Conservation (phyloP, 2,329 filamentous ascomycete genomes). For the Colletotrichum sp. region DNA sequence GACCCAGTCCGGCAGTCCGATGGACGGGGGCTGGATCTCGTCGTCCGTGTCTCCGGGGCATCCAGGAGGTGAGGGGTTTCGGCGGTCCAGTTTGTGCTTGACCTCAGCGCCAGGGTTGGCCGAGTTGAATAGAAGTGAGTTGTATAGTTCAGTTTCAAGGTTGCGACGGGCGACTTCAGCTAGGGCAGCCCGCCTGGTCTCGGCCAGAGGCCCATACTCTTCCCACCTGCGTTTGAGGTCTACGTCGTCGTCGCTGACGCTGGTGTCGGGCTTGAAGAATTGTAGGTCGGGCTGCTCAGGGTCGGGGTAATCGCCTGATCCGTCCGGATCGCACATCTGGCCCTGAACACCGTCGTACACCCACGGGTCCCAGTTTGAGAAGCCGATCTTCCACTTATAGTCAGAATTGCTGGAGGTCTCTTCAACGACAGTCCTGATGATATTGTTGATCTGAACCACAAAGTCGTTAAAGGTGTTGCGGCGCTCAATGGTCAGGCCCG, state of each 20-base stretch:
- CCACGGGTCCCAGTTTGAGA: slow-evolving; percentile 19
- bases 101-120: slow-evolving; percentile 23
- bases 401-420: slow-evolving; percentile 18
- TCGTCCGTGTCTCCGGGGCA: slow-evolving; percentile 26
- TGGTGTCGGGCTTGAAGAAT: slow-evolving; percentile 35
- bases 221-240: neutral
- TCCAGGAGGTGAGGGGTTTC: slow-evolving; percentile 26
- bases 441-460: slow-evolving; percentile 29
- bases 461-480: slow-evolving; percentile 33
- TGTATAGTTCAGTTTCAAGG: slow-evolving; percentile 19
- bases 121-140: slow-evolving; percentile 27
- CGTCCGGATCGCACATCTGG: slow-evolving; percentile 31
- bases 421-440: slow-evolving; percentile 30
- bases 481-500: slow-evolving; percentile 26
- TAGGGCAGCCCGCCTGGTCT: neutral
- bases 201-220: neutral
- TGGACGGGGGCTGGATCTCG: slow-evolving; percentile 14
- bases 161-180: neutral
- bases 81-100: slow-evolving; percentile 27
- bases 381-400: neutral
- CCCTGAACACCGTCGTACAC: slow-evolving; percentile 27
- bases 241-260: neutral
- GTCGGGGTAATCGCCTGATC: slow-evolving; percentile 31
- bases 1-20: slow-evolving; percentile 34
- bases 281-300: slow-evolving; percentile 30